Evolutionary conservation across 192 early-diverging fungal species (phyloP), one percentile per base, ranked within the genome.

Genomic region (Lobosporangium transversale): DNA sequence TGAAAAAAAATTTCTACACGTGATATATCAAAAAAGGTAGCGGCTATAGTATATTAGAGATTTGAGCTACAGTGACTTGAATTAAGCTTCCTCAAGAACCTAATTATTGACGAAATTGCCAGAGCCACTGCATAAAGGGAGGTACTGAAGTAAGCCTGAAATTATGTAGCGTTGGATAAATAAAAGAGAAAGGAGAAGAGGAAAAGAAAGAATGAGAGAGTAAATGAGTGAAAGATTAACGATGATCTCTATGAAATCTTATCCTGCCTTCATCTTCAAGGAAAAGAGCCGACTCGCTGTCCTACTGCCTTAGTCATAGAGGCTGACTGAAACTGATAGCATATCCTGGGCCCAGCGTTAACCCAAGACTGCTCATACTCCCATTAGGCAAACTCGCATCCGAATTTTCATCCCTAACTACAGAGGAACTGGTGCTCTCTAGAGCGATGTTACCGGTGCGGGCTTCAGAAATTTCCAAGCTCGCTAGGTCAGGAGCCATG

Each of bases 31-130:
- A n/a, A n/a, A n/a, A n/a, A n/a, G n/a, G n/a, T n/a, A n/a, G n/a
- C n/a, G n/a, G n/a, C n/a, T n/a, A 93, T 91, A 59, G 94, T 89
- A 37, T 84, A 87, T 93, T 93, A 95, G 35, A 88, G 82, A n/a
- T 48, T 89, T 86, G 27, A 89, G 73, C 55, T 86, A 80, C 43
- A 91, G 84, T 2, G 92, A 90, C 62, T 94, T 93, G 53, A 84
- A 79, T 66, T 95, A 95, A n/a, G 94, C 89, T 70, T 95, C 93
- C 68, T 93, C 91, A 15, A 95, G 67, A 24, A 83, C 81, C 47
- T 86, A 30, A 30, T 78, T 76, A 7, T 70, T 81, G 58, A 94
- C 70, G 27, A 78, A 81, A 57, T 81, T 86, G 9, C 88, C 85
- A 9, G 85, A 53, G 14, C 87, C 89, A 7, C 86, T 64, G 76